Evolutionary conservation across 768 basidiomycete species (phyloP).

Genomic region (Ramaria rubella): DNA sequence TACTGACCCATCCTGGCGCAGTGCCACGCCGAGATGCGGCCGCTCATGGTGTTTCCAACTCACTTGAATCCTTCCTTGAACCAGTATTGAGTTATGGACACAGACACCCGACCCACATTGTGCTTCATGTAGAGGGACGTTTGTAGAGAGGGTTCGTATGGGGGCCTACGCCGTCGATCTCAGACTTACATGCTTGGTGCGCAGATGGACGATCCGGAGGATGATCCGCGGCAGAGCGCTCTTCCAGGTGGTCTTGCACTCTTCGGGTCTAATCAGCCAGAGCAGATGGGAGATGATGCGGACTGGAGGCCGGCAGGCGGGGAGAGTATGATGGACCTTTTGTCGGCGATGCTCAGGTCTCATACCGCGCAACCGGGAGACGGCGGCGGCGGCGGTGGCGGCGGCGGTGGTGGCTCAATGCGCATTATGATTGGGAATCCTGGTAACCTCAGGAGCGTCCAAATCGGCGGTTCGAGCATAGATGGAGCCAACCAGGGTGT

Average conservation of each 20-base stretch:
- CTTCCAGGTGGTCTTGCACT: no score
- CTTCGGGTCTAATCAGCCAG: no score
- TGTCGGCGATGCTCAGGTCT: not conserved
- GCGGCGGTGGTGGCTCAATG: not conserved
- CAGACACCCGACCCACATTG: slow-evolving; percentile 80
- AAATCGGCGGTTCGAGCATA: not conserved
- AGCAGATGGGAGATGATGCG: not conserved
- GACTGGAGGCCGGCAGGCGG: not conserved
- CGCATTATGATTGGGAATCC: slow-evolving; percentile 10
- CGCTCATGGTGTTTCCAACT: slow-evolving; percentile 61
- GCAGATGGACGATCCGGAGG: slow-evolving; percentile 67
- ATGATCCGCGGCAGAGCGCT: slow-evolving; percentile 59
- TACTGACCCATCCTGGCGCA: slow-evolving; percentile 22
- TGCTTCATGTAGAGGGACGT: slow-evolving; percentile 72
- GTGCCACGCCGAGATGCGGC: slow-evolving; percentile 87
- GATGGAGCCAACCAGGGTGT: not conserved
- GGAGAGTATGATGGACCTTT: not conserved
- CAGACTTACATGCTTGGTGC: not conserved
- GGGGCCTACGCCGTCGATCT: not conserved
- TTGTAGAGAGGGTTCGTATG: slow-evolving; percentile 67
- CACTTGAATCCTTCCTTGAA: slow-evolving; percentile 10
- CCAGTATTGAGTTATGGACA: slow-evolving; percentile 2
- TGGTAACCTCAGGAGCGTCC: slow-evolving; percentile 3
- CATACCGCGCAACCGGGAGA: not conserved
- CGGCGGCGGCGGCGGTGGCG: not conserved